Base-by-base conservation (phyloP, 345 rosid genomes). In the Clarkia xantiana region DNA sequence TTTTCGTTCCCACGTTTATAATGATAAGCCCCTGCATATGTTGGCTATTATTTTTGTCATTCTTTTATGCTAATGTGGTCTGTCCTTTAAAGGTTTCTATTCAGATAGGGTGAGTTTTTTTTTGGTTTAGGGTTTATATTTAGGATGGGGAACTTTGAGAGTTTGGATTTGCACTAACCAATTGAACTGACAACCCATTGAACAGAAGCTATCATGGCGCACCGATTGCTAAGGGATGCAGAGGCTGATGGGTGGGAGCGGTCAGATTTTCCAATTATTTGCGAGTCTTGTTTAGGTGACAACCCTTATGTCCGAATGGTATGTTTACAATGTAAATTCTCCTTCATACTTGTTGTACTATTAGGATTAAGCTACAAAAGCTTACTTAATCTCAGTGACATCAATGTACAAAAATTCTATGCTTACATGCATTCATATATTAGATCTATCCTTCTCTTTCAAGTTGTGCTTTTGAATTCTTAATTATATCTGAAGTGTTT, bases 281-380 rank as follows among this genome's bases (percentile, higher is more conserved):
- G 97, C 45, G 97, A 89, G 58, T 89, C 97, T 16, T 89, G 97
- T 56, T 89, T 89, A 18, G 97, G 97, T n/a, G 94, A 89, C 65
- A 89, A 89, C 56, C 95, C 97, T 0, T 89, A 89, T 58, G 97
- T 89, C 5, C 75, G 91, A 46, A 89, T 89, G 97, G 95, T 89
- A 69, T 14, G 18, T 38, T 1, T 8, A 10, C 42, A 48, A 6
- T 6, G 43, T 17, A 1, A 1, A 10, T 23, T 8, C n/a, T 16
- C 29, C 16, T 15, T 12, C 19, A 3, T 11, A 1, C 40, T 15
- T 11, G 10, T 47, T 47, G 20, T 13, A 0, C 39, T 40, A 6
- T 8, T 7, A 36, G 36, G 36, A 19, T 11, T 18, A 9, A 17
- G 12, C 49, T 47, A 8, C 9, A 2, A 7, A 18, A 19, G 25